These are phyloP conservation scores for Claviceps arundinis DNA, from an alignment of 2,329 filamentous ascomycete genomes.

Conservation along the genomic window DNA sequence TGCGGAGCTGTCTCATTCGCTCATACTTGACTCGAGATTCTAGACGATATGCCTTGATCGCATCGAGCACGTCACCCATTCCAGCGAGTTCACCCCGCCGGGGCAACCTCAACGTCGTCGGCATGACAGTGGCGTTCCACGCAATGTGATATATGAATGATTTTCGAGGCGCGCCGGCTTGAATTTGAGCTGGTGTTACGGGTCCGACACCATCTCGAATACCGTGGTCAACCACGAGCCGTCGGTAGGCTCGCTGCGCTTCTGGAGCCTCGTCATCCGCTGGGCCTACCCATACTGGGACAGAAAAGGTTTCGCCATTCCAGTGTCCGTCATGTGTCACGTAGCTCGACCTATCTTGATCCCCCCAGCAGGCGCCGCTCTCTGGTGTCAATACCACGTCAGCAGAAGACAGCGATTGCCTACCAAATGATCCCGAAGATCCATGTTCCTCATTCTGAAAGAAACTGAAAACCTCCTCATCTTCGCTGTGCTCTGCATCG, in stretches of 20 bases:
- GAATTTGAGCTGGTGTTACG: slow-evolving; percentile 34
- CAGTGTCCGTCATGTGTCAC: slow-evolving; percentile 13
- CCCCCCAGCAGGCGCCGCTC: slow-evolving; percentile 1
- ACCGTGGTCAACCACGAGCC: slow-evolving; percentile 23
- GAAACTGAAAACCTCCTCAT: slow-evolving; percentile 29
- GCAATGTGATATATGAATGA: slow-evolving; percentile 36
- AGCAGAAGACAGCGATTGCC: slow-evolving; percentile 2
- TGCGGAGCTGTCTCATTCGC: slow-evolving; percentile 8
- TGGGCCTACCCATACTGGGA: slow-evolving; percentile 34
- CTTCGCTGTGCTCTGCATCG: slow-evolving; percentile 26
- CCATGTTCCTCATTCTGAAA: slow-evolving; percentile 21
- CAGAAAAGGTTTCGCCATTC: slow-evolving; percentile 14
- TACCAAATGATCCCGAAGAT: slow-evolving; percentile 1
- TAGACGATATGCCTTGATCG: slow-evolving; percentile 26
- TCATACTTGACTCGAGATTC: slow-evolving; percentile 18
- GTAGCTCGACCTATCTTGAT: slow-evolving; percentile 11
- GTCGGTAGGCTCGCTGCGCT: slow-evolving; percentile 35
- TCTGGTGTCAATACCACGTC: slow-evolving; percentile 4
- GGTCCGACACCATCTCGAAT: slow-evolving; percentile 29
- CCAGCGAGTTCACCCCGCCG: slow-evolving; percentile 15
- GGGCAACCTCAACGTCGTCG: slow-evolving; percentile 17
- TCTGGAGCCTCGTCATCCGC: slow-evolving; percentile 18
- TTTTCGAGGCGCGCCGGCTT: slow-evolving; percentile 33
- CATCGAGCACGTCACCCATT: slow-evolving; percentile 32
- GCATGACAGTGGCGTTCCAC: slow-evolving; percentile 37